Percentiles rank a stretch among this genome's conserved stretches.
Conservation (phyloP, 2,329 filamentous ascomycete species). For the Colletotrichum horii region DNA sequence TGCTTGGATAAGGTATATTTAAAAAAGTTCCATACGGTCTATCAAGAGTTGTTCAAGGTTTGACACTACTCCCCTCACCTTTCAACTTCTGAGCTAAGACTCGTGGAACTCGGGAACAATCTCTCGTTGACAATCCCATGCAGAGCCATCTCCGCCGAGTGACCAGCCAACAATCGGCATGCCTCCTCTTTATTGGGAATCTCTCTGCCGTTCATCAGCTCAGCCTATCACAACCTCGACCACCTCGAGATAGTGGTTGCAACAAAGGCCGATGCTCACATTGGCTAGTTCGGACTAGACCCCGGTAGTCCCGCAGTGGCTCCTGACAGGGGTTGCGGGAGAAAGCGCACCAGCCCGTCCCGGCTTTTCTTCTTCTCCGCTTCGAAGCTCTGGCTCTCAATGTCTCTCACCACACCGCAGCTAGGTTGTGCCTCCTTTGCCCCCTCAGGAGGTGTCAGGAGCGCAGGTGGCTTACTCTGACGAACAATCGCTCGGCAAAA, state of each 20-base stretch:
- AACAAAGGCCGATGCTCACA: background rate
- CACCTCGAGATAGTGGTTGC: background rate
- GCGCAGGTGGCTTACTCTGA: background rate
- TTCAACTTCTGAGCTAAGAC: background rate
- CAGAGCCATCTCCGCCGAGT: background rate
- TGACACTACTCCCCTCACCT: background rate
- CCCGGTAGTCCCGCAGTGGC: background rate
- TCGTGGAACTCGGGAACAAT: accelerated
- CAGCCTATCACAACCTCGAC: background rate
- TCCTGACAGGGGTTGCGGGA: background rate
- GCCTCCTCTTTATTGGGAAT: accelerated
- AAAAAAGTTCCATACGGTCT: background rate
- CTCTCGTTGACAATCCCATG: background rate
- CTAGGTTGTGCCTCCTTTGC: background rate
- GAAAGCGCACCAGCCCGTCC: background rate
- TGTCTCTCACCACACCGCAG: background rate
- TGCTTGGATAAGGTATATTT: accelerated
- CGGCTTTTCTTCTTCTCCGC: background rate
- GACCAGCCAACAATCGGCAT: background rate
- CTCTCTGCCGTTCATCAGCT: background rate
- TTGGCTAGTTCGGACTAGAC: background rate
- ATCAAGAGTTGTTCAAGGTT: accelerated
- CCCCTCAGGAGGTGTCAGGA: background rate
- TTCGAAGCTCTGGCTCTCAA: background rate
- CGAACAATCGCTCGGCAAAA: background rate